These are phyloP conservation scores for Endoconidiophora laricicola DNA, from an alignment of 2,329 filamentous ascomycete genomes.

Conservation along the genomic window DNA sequence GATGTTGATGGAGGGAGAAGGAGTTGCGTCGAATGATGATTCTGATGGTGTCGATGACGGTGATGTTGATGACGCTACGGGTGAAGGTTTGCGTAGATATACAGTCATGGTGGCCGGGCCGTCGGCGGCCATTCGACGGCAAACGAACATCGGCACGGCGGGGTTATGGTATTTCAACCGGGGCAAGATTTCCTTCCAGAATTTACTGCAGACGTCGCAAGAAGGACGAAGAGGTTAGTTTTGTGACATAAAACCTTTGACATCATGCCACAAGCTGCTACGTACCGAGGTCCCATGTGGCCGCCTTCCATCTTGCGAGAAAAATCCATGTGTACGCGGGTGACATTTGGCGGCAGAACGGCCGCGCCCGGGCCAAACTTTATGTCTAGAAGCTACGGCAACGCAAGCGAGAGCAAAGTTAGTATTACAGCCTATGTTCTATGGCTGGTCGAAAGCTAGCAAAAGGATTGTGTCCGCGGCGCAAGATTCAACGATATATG, in stretches of 20 bases:
- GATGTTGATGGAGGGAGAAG: slow-evolving; percentile 22
- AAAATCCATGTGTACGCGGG: slow-evolving; percentile 61
- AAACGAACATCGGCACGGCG: slow-evolving; percentile 62
- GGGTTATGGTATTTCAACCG: slow-evolving; percentile 93
- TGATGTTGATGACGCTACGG: slow-evolving; percentile 12
- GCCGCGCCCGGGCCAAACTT: slow-evolving; percentile 71
- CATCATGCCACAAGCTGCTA: slow-evolving; percentile 15
- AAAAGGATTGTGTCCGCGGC: slow-evolving; percentile 11
- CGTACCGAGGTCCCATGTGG: slow-evolving; percentile 57
- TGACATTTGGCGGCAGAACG: slow-evolving; percentile 58
- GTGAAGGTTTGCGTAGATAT: slow-evolving; percentile 34
- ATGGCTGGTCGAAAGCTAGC: background rate
- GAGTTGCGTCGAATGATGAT: slow-evolving; percentile 17
- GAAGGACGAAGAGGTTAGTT: slow-evolving; percentile 11
- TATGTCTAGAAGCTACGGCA: slow-evolving; percentile 50
- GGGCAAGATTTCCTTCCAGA: slow-evolving; percentile 71
- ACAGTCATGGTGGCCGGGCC: slow-evolving; percentile 46
- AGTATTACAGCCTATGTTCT: slow-evolving; percentile 9
- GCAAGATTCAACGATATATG: background rate
- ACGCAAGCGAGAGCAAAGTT: slow-evolving; percentile 16
- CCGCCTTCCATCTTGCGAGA: slow-evolving; percentile 43
- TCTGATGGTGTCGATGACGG: background rate
- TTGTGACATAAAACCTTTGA: background rate
- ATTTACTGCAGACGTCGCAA: slow-evolving; percentile 42
- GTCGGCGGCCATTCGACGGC: slow-evolving; percentile 42